These are phyloP conservation scores for Candida nanaspora DNA, from an alignment of 805 yeast genomes.

Conservation along the genomic window DNA sequence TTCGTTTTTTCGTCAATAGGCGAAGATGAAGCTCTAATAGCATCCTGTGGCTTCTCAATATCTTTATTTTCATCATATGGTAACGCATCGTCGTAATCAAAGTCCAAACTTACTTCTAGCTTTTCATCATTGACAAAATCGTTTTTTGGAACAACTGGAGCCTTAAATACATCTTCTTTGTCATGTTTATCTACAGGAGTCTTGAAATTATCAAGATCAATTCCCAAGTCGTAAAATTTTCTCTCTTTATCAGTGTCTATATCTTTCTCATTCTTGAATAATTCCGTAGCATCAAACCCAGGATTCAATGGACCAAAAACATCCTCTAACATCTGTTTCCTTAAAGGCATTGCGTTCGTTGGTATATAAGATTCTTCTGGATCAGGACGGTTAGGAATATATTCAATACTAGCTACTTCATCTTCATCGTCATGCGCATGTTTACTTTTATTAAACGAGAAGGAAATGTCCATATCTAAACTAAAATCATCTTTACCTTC, in stretches of 20 bases:
- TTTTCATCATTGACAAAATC: not conserved
- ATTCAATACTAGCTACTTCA: constrained; percentile 37
- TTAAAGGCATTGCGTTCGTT: constrained; percentile 33
- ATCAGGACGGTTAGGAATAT: constrained; percentile 31
- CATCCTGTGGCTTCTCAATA: not conserved
- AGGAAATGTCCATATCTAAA: not conserved
- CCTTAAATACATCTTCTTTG: not conserved
- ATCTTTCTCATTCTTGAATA: constrained; percentile 15
- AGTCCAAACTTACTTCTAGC: not conserved
- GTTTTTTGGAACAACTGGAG: too few species aligned
- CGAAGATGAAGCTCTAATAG: not conserved
- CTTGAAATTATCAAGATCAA: not conserved
- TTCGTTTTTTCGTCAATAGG: not conserved
- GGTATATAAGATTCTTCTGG: constrained; percentile 37
- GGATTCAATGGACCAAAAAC: constrained; percentile 15
- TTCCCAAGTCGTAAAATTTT: constrained; percentile 5
- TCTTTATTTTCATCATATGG: not conserved
- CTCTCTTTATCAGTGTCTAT: constrained; percentile 12
- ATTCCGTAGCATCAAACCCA: constrained; percentile 2
- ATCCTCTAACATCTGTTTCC: constrained; percentile 22
- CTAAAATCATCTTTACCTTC: not conserved
- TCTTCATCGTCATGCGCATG: constrained; percentile 8
- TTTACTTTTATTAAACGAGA: not conserved
- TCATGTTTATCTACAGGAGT: too few species aligned
- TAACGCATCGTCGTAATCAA: not conserved